These are phyloP conservation scores for Fusarium staphyleae DNA, from an alignment of 2,329 filamentous ascomycete species.

Conservation along the genomic window DNA sequence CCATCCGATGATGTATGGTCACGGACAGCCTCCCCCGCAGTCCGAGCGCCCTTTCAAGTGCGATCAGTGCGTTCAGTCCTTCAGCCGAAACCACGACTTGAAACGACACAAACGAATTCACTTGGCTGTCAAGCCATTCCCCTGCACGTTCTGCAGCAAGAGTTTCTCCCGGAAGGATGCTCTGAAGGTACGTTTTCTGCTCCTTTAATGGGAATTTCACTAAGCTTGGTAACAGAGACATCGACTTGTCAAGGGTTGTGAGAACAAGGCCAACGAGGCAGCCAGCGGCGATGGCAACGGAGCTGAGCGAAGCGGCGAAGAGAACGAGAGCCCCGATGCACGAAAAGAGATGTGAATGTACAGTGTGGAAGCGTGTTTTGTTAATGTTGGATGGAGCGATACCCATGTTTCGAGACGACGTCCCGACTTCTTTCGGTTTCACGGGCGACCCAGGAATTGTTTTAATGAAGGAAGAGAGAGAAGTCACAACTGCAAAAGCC, in stretches of 20 bases:
- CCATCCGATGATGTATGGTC: conserved; percentile 67
- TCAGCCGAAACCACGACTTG: conserved; percentile 94
- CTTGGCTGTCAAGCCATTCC: conserved; percentile 93
- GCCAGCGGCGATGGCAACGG: conserved; percentile 33
- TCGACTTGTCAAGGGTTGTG: conserved; percentile 70
- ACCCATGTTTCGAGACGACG: conserved; percentile 22
- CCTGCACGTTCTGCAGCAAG: conserved; percentile 91
- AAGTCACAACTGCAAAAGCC: background rate
- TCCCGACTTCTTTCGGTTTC: conserved; percentile 2
- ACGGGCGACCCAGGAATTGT: background rate
- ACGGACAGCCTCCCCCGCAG: conserved; percentile 55
- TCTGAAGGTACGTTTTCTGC: conserved; percentile 74
- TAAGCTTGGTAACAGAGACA: conserved; percentile 57
- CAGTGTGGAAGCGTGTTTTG: conserved; percentile 5
- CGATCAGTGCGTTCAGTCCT: conserved; percentile 89
- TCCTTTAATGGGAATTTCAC: background rate
- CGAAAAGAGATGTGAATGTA: conserved; percentile 35
- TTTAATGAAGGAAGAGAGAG: background rate
- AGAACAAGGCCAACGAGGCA: conserved; percentile 43
- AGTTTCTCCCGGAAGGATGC: conserved; percentile 97
- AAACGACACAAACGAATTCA: conserved; percentile 97
- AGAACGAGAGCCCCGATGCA: conserved; percentile 34
- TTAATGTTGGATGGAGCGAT: conserved; percentile 17
- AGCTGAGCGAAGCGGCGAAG: conserved; percentile 36
- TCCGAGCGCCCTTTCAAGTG: conserved; percentile 94